Base-by-base conservation (phyloP, 768 basidiomycete genomes). In the Suillus lakei region DNA sequence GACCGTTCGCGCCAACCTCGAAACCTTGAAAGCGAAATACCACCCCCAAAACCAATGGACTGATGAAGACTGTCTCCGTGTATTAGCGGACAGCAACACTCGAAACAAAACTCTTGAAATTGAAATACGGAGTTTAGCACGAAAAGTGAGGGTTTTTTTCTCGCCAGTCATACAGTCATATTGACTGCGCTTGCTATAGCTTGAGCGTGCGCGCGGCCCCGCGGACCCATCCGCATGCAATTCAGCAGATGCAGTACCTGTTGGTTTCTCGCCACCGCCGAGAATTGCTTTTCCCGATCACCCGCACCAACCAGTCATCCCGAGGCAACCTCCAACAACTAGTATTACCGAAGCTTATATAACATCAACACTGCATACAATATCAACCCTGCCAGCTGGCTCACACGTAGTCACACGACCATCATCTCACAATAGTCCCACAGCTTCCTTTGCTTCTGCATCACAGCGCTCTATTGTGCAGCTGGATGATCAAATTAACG, bases 51-150 rank as follows among this genome's bases (percentile, higher is more conserved):
- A 36, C 54, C 66, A 16, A 67, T 80, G 36, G n/a, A 72, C 76
- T 3, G 72, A 79, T n/a, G 80, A 81, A 56, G 77, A 82, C n/a
- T 78, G 80, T 44, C 72, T 83, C 32, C 73, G 75, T 21, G 75
- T 83, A 26, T 66, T 85, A 28, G 79, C 81, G 59, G 69, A 72
- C 51, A 81, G 78, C 34, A 72, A 71, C 15, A 72, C 77, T 6
- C 77, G 80, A 60, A 86, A 87, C 67, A 77, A 77, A 55, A 72
- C 75, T 7, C 69, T 87, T 60, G 84, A 85, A 64, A 65, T 73
- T 18, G 84, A 86, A 69, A 79, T 86, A 50, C 78, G 78, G 64
- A 66, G 68, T 55, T 77, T 82, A 56, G 70, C 74, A 15, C 74
- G 75, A 64, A 77, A 71, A 69, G 84, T 83, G 58, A 21, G 79